Percentiles rank a stretch among this genome's conserved stretches.
phyloP scores from a whole-genome alignment of 116 monocot species.

The Papilionanthe hybrid region DNA sequence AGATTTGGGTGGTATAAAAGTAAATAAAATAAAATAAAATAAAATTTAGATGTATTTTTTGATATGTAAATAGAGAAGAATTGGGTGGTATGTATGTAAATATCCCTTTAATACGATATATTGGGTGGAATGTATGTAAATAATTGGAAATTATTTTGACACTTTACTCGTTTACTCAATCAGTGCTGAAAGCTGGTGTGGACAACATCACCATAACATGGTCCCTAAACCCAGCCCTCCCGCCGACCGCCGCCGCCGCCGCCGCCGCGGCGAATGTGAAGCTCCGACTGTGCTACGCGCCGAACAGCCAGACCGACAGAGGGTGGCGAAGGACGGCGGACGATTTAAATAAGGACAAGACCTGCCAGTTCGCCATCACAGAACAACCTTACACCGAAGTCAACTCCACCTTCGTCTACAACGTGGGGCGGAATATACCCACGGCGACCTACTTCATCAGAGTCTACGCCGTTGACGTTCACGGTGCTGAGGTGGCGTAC shows the following conservation, averaged over 20 bases:
- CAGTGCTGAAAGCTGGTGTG: slow-evolving; percentile 48
- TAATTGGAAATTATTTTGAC: too few species aligned
- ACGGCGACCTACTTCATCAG: slow-evolving; percentile 63
- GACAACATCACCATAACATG: slow-evolving; percentile 45
- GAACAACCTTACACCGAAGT: slow-evolving; percentile 21
- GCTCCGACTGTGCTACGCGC: slow-evolving; percentile 57
- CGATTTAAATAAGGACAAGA: slow-evolving; percentile 47
- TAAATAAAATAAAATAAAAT: too few species aligned
- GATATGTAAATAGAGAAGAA: too few species aligned
- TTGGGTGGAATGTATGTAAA: too few species aligned
- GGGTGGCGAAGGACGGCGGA: slow-evolving; percentile 43
- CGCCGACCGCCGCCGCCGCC: slow-evolving; percentile 16
- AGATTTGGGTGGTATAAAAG: too few species aligned
- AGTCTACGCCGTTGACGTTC: slow-evolving; percentile 44
- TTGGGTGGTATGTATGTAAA: too few species aligned
- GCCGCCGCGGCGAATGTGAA: slow-evolving; percentile 36
- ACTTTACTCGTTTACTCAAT: background rate
- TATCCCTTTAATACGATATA: too few species aligned
- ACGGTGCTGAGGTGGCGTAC: slow-evolving; percentile 43
- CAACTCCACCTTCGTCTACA: slow-evolving; percentile 25
- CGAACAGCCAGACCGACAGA: slow-evolving; percentile 56
- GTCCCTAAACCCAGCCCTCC: slow-evolving; percentile 22
- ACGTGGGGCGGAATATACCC: slow-evolving; percentile 38
- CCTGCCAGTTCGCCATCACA: slow-evolving; percentile 41
- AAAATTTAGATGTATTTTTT: too few species aligned